Percentiles rank a stretch among this genome's conserved stretches.
Evolutionary conservation across 495 filamentous ascomycete genomes (phyloP).

Genomic region (Entonaema liquescens): DNA sequence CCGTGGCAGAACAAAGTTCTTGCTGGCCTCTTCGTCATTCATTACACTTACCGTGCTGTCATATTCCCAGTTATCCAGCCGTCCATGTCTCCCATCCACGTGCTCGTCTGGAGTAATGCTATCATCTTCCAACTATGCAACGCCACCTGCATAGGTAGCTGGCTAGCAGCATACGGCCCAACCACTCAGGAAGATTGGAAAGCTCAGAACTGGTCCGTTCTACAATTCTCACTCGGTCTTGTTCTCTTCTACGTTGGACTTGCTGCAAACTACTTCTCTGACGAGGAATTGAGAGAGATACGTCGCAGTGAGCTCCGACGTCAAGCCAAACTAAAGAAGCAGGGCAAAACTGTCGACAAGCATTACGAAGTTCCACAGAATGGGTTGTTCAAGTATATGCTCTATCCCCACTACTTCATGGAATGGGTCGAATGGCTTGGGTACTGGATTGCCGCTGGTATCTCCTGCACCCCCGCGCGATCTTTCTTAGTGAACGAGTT

Average conservation of each 20-base stretch:
- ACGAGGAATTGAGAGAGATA: constrained; percentile 81
- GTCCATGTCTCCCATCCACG: constrained; percentile 88
- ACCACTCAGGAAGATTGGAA: constrained; percentile 66
- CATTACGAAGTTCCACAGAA: constrained; percentile 87
- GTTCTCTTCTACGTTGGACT: constrained; percentile 69
- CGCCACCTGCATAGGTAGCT: constrained; percentile 76
- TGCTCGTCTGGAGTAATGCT: constrained; percentile 67
- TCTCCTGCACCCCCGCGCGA: constrained; percentile 74
- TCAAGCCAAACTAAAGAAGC: constrained; percentile 50
- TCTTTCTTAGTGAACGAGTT: constrained; percentile 88
- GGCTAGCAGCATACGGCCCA: constrained; percentile 81
- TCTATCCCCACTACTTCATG: constrained; percentile 91
- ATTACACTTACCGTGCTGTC: constrained; percentile 90
- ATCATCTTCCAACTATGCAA: constrained; percentile 81
- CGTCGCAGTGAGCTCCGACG: constrained; percentile 65
- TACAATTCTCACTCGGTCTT: constrained; percentile 58
- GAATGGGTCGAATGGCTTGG: constrained; percentile 98
- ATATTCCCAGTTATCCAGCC: constrained; percentile 83
- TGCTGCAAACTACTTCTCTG: constrained; percentile 81
- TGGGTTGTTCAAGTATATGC: constrained; percentile 80
- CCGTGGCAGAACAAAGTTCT: constrained; percentile 76
- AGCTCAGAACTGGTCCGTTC: constrained; percentile 51
- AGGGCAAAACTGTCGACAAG: constrained; percentile 69
- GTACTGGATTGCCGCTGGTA: constrained; percentile 75
- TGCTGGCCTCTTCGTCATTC: constrained; percentile 71